These are phyloP conservation scores for Heterobasidion parviporum DNA, from an alignment of 1,284 basidiomycete species.

Conservation along the genomic window DNA sequence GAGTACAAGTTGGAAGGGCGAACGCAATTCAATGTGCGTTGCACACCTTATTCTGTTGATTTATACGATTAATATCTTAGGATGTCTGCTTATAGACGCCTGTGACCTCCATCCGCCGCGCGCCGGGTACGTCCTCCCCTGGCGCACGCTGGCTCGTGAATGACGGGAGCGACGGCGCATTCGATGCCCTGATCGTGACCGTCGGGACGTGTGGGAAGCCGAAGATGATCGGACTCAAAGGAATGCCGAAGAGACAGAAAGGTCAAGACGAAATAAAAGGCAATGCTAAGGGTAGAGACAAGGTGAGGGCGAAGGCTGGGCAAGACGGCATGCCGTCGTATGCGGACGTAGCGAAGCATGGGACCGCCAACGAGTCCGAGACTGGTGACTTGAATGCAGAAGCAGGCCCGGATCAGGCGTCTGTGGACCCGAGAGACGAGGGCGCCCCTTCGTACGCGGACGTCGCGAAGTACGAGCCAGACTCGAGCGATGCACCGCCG, in stretches of 20 bases:
- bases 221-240: constrained; percentile 38
- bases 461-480: not conserved
- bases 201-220: constrained; percentile 53
- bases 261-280: not conserved
- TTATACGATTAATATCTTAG: not conserved
- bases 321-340: constrained; percentile 3
- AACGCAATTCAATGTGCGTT: constrained; percentile 38
- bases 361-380: not conserved
- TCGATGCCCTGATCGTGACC: constrained; percentile 49
- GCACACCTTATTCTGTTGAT: not conserved
- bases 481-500: not conserved
- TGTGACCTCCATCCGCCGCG: constrained; percentile 28
- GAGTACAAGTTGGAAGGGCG: constrained; percentile 42
- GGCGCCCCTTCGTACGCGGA: not conserved
- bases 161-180: constrained; percentile 36
- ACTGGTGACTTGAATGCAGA: not conserved
- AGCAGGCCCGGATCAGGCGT: too few species aligned
- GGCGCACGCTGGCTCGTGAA: constrained; percentile 41
- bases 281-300: not conserved
- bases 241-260: constrained; percentile 26
- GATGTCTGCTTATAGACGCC: constrained; percentile 17
- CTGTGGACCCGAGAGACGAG: not conserved
- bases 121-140: constrained; percentile 5
- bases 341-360: not conserved
- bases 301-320: constrained; percentile 11